A percentile compares a stretch with the other conserved stretches of the same genome.
These are phyloP conservation scores for Euphorbia tirucalli DNA, from an alignment of 345 rosid species.

Conservation along the genomic window DNA sequence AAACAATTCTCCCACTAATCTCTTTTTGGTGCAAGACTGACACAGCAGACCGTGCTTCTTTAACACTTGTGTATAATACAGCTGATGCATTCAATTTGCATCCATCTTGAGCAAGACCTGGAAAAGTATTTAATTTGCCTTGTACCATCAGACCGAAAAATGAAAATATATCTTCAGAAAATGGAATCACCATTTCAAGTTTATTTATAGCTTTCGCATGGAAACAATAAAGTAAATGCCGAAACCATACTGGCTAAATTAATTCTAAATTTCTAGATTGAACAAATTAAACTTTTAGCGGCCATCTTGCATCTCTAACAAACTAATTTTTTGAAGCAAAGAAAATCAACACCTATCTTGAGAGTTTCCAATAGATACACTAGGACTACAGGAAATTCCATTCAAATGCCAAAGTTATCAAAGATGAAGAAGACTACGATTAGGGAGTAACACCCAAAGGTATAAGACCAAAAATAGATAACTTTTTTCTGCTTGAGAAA, in stretches of 20 bases:
- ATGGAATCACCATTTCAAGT: not conserved
- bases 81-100: constrained; percentile 87
- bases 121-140: constrained; percentile 16
- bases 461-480: no score
- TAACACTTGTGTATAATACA: constrained; percentile 75
- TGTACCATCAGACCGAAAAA: constrained; percentile 16
- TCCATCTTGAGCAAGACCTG: constrained; percentile 91
- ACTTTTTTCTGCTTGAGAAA: no score
- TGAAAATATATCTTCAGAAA: not conserved
- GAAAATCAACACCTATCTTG: not conserved
- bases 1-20: constrained; percentile 58
- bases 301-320: not conserved
- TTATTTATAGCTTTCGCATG: not conserved
- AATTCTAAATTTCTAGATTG: not conserved
- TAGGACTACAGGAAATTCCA: not conserved
- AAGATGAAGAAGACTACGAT: not conserved
- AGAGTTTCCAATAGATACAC: not conserved
- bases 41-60: constrained; percentile 68
- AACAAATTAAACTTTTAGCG: not conserved
- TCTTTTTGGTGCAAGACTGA: constrained; percentile 60
- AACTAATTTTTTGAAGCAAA: not conserved
- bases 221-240: no score
- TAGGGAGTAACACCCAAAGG: not conserved
- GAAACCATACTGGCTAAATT: no score
- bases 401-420: not conserved